These are phyloP conservation scores for Pouteria campechiana DNA, from an alignment of 179 eudicot genomes.

Conservation along the genomic window DNA sequence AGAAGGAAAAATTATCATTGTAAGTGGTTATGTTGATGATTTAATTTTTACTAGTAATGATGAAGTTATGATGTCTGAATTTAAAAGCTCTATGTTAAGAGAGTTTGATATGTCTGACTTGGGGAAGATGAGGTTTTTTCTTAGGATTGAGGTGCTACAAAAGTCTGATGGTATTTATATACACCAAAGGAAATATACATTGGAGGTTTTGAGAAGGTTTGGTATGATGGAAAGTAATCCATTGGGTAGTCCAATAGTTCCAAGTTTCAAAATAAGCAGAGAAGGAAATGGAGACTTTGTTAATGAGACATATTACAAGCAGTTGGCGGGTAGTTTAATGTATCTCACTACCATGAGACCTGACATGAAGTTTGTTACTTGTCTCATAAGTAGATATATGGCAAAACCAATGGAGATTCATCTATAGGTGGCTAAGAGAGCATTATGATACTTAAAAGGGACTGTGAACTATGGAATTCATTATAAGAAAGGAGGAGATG, in stretches of 20 bases:
- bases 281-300: background rate
- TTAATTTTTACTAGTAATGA: background rate
- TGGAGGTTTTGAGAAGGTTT: slow-evolving; percentile 5
- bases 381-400: background rate
- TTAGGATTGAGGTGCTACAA: slow-evolving; percentile 2
- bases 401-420: background rate
- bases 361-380: background rate
- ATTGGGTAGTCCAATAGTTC: background rate
- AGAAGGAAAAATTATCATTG: background rate
- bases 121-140: slow-evolving; percentile 4
- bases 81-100: background rate
- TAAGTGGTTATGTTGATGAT: slow-evolving; percentile 11
- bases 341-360: background rate
- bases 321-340: background rate
- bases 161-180: slow-evolving; percentile 1
- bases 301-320: background rate
- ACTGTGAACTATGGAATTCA: too few relatives aligned
- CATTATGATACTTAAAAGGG: too few relatives aligned
- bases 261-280: background rate
- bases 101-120: slow-evolving; percentile 7
- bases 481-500: too few relatives aligned
- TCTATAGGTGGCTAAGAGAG: background rate
- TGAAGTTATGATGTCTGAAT: background rate
- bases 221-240: background rate
- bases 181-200: slow-evolving; percentile 2